Base-by-base conservation (phyloP, 2,329 filamentous ascomycete genomes). In the Exserohilum turcica region DNA sequence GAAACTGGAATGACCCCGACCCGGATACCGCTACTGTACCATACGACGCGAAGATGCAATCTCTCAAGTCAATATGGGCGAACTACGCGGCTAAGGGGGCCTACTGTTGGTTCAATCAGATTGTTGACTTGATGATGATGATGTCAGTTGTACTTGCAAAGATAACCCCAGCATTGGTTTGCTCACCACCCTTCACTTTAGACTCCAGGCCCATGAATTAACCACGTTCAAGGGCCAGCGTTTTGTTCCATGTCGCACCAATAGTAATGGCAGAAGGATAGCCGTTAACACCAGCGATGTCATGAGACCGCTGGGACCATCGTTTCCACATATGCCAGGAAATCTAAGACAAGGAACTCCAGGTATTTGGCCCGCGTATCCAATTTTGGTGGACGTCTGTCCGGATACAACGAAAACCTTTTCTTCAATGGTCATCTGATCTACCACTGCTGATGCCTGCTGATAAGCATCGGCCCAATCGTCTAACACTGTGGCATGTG, bases 381-480 rank as follows among this genome's bases (percentile, higher is more conserved):
- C 32, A 35, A n/a, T 35, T 15, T 4, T 35, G 15, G 49, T 39
- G 16, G 49, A 53, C 27, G 43, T 47, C 16, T 48, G 38, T 61
- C 70, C 37, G 57, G 68, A 48, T 63, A 71, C 31, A 19, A 68
- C 63, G 58, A 72, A 76, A 12, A 76, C 62, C 48, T 78, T 78
- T 32, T 78, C 75, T 16, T 71, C 66, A 5, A 70, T 57, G 1
- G 71, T 74, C 19, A 78, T 60, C 19, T 71, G 60, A 2, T 64
- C 65, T n/a, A 76, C 70, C 15, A 78, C 69, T 2, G 58, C 59
- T 32, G 66, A 66, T 3, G 76, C 76, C 52, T 75, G 72, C 18
- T 55, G 35, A 27, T 63, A 65, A 3, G 60, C 62, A 42, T 57
- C 35, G n/a, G 60, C 54, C 63, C 60, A 65, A 21, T 38, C 19